Evolutionary conservation across 768 basidiomycete genomes (phyloP), one percentile per base, ranked within the genome.

Genomic region (Mycena indigotica): DNA sequence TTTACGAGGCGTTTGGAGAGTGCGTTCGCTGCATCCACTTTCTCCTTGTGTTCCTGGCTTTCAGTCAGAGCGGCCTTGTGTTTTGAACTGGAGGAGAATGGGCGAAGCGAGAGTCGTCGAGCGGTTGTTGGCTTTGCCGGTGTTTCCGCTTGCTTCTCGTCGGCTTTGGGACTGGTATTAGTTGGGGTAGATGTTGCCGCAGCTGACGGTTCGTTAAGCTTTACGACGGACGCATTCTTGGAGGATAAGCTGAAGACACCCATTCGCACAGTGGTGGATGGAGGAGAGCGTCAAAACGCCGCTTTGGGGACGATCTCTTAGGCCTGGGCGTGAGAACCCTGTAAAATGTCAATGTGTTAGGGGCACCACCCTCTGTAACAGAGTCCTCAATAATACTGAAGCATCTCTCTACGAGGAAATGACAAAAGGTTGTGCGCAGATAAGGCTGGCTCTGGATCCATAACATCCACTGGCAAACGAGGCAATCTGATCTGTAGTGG

Each of bases 41-140:
- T 76, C 69, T 77, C 80, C 58, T 75, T 71, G 19, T 76, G 70
- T 52, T 80, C 73, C 52, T 77, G 72, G 13, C 62, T 61, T 19
- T 69, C 60, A 4, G 78, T 74, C 17, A 79, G 67, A 4, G 63
- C 52, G 19, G 70, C 68, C 58, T 76, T 77, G 50, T 73, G 70
- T 58, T 55, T 71, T 60, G 49, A 64, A 53, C 58, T 69, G 70
- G 55, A 71, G 56, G 78, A 70, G 62, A 82, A 77, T 30, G 75
- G 56, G 16, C 77, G 80, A 50, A 85, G 76, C 29, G 80, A 83
- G 58, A 85, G 77, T 40, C 81, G 80, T 52, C 76, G 73, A 28
- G 64, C 54, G 30, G 70, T 45, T 12, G 61, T 49, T 13, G 73
- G 61, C 65, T 72, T 41, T 46, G 57, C 23, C 16, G 40, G 45